Evolutionary conservation across 1,284 basidiomycete species (phyloP), one percentile per base, ranked within the genome.

Genomic region (Melampsora americana): DNA sequence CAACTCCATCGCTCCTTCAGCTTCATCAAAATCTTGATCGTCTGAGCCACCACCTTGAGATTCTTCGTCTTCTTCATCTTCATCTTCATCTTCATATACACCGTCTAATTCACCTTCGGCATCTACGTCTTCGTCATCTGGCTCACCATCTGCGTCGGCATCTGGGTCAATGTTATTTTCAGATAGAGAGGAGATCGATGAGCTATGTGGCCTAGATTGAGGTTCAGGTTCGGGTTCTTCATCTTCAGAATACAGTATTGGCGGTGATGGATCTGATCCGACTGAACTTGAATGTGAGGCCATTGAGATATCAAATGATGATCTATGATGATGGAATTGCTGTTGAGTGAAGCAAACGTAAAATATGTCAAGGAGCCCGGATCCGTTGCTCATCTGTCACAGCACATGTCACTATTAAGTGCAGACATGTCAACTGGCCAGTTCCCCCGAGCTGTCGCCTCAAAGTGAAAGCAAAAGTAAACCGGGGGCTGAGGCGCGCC

Each of bases 141-240:
- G 53, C 12, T 76, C 73, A 0, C 59, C 73, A 50, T 76, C 73
- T 46, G 66, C 73, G 42, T 76, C 73, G 9, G 66, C 73, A 46
- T 76, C 73, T 23, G 66, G 56, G 39, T 76, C 73, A 23, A 32
- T 20, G 4, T 30, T 56, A n/a, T 76, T 30, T 39, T 59, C 72
- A 39, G 70, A 72, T 14, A 72, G 50, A 56, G 59, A 65, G 20
- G 70, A 72, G 30, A 61, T 72, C 7, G 70, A 72, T 5, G 61
- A 72, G 30, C 53, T 53, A 50, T 39, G 39, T 11, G 72, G 35
- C 23, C 28, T 28, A 9, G 53, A n/a, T 56, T 56, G 5, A n/a
- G 53, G 23, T 59, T 59, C 53, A 11, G 53, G 7, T 56, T 56
- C 50, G 3, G 5, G n/a, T 59, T 59, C 53, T 23, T 59, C 53